A percentile compares a stretch with the other conserved stretches of the same genome.
phyloP scores from a whole-genome alignment of 2,329 filamentous ascomycete genomes.

The Penicillium decumbens region DNA sequence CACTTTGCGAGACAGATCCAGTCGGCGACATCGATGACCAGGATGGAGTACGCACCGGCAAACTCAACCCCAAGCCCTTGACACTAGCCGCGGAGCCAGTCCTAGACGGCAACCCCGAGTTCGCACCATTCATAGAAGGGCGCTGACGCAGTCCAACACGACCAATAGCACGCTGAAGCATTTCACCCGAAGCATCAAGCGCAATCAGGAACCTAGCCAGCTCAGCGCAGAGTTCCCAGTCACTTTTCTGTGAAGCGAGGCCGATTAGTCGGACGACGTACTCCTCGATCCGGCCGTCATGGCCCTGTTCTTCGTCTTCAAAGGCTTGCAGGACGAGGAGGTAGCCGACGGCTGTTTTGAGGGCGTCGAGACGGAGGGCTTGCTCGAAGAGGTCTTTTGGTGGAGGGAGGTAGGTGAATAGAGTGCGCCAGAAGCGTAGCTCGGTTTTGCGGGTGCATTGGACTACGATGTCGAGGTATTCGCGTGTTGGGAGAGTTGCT shows the following conservation, averaged over 20 bases:
- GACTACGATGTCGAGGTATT: conserved; percentile 91
- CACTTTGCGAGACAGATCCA: conserved; percentile 23
- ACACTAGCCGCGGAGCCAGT: conserved; percentile 25
- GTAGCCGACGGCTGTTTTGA: conserved; percentile 95
- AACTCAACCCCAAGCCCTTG: conserved; percentile 35
- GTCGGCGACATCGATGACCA: conserved; percentile 32
- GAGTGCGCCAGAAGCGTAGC: conserved; percentile 85
- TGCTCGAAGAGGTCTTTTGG: conserved; percentile 91
- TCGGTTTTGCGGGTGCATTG: conserved; percentile 98
- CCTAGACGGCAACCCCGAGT: conserved; percentile 10
- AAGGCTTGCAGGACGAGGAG: conserved; percentile 88
- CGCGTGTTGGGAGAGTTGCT: conserved; percentile 62
- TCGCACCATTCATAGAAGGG: conserved; percentile 16
- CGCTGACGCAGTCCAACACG: conserved; percentile 35
- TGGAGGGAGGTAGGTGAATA: conserved; percentile 86
- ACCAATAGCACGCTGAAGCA: conserved; percentile 52
- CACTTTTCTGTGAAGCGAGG: conserved; percentile 73
- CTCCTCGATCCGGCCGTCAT: conserved; percentile 51
- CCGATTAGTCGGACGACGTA: conserved; percentile 72
- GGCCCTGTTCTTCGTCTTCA: conserved; percentile 48
- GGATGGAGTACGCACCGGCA: conserved; percentile 29
- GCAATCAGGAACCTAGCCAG: conserved; percentile 91
- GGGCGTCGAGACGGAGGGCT: conserved; percentile 72
- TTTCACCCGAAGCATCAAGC: conserved; percentile 79
- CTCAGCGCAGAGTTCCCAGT: conserved; percentile 96